phyloP scores from a whole-genome alignment of 345 rosid genomes.

The Erodium maritimum region DNA sequence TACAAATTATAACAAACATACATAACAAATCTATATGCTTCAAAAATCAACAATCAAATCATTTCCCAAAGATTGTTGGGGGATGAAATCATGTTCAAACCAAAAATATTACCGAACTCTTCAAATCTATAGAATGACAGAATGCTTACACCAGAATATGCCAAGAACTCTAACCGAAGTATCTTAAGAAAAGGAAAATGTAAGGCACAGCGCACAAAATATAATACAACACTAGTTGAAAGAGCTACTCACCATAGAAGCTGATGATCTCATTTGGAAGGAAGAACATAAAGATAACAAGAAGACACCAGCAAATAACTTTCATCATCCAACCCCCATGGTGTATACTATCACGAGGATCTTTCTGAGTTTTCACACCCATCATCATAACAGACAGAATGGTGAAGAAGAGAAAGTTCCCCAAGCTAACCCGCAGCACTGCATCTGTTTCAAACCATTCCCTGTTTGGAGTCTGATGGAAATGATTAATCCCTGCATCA shows the following conservation, averaged over 20 bases:
- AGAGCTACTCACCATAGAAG: conserved; percentile 54
- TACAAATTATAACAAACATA: too few species aligned
- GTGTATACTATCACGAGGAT: conserved; percentile 92
- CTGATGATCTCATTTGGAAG: conserved; percentile 84
- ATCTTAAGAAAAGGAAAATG: neutral
- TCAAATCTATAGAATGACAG: neutral
- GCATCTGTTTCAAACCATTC: conserved; percentile 99
- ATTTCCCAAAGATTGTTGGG: neutral
- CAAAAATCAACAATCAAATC: too few species aligned
- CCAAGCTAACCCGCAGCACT: conserved; percentile 92
- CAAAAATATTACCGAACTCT: neutral
- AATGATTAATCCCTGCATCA: conserved; percentile 82
- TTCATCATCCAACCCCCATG: conserved; percentile 99
- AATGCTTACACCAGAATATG: neutral
- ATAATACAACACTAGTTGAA: neutral
- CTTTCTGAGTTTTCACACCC: conserved; percentile 87
- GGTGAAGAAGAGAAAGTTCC: conserved; percentile 83
- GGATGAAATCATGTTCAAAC: neutral
- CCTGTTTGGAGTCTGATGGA: conserved; percentile 73
- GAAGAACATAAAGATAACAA: conserved; percentile 90
- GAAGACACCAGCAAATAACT: conserved; percentile 68
- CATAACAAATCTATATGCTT: too few species aligned
- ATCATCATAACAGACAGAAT: conserved; percentile 66
- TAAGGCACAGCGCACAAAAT: neutral
- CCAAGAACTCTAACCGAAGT: neutral